Evolutionary conservation across 371 early-diverging fungal genomes (phyloP).

Genomic region (Rhizopus microsporus): DNA sequence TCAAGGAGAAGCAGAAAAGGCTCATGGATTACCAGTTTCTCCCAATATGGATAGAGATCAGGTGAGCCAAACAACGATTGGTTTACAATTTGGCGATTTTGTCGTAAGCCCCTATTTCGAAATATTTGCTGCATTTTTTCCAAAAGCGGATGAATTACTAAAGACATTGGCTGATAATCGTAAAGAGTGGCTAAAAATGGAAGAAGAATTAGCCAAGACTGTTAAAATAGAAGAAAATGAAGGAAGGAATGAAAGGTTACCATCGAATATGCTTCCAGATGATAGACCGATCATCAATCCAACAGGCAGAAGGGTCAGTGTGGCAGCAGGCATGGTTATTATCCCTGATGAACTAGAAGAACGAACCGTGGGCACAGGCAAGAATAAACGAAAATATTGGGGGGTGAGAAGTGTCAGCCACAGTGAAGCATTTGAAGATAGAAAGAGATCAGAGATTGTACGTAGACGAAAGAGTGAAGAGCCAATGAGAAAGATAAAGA

Average conservation of each 20-base stretch:
- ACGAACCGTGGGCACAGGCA: conserved; percentile 40
- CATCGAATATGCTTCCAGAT: conserved; percentile 39
- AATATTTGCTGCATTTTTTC: conserved; percentile 73
- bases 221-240: conserved; percentile 6
- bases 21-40: conserved; percentile 72
- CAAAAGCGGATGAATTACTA: conserved; percentile 52
- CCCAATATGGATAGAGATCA: conserved; percentile 86
- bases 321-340: conserved; percentile 56
- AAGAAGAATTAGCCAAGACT: conserved; percentile 21
- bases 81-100: conserved; percentile 82
- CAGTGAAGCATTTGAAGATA: conserved; percentile 16
- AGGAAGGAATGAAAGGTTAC: conserved; percentile 25
- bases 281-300: conserved; percentile 41
- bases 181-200: conserved; percentile 37
- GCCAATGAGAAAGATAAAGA: conserved; percentile 12
- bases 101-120: conserved; percentile 87
- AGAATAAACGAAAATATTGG: conserved; percentile 37
- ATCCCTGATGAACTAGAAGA: conserved; percentile 55
- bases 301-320: conserved; percentile 54
- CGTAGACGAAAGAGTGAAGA: conserved; percentile 46
- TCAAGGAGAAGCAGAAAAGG: conserved; percentile 84
- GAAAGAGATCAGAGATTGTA: conserved; percentile 14
- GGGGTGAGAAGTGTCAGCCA: conserved; percentile 50
- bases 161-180: conserved; percentile 37
- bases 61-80: conserved; percentile 74